A percentile compares a stretch with the other conserved stretches of the same genome.
phyloP scores from a whole-genome alignment of 768 basidiomycete genomes.

The Collybiopsis confluens region DNA sequence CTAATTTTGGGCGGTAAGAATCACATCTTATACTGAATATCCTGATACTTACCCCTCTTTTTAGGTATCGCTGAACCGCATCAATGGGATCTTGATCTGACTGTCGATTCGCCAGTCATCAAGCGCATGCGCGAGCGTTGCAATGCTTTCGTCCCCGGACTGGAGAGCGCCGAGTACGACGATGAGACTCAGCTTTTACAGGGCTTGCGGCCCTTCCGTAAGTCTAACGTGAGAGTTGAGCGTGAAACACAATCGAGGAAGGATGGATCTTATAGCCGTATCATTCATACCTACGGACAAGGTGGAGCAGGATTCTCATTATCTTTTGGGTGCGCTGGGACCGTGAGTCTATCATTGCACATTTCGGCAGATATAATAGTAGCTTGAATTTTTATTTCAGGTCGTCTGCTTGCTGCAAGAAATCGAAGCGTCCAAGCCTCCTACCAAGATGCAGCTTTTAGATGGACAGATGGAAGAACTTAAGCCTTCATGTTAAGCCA shows the following conservation, averaged over 20 bases:
- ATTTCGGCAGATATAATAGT: no score
- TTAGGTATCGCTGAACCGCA: slow-evolving; percentile 22
- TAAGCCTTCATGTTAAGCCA: no score
- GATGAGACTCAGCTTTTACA: slow-evolving; percentile 20
- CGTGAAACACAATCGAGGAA: slow-evolving; percentile 16
- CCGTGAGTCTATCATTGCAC: slow-evolving; percentile 3
- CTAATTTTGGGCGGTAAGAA: slow-evolving; percentile 26
- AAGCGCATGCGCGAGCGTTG: slow-evolving; percentile 25
- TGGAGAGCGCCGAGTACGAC: slow-evolving; percentile 24
- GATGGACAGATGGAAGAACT: neutral
- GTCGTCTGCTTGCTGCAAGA: neutral
- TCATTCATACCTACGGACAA: slow-evolving; percentile 24
- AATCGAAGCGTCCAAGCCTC: slow-evolving; percentile 1
- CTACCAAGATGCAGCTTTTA: neutral
- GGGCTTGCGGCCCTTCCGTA: slow-evolving; percentile 24
- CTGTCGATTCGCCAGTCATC: slow-evolving; percentile 23
- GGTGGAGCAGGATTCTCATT: slow-evolving; percentile 22
- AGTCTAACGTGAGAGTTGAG: slow-evolving; percentile 24
- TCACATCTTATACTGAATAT: slow-evolving; percentile 11
- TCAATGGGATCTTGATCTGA: slow-evolving; percentile 20
- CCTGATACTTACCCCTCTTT: neutral
- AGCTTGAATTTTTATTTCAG: no score
- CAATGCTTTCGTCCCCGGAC: slow-evolving; percentile 22
- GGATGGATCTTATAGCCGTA: slow-evolving; percentile 13
- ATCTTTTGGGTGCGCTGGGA: slow-evolving; percentile 20